A percentile compares a stretch with the other conserved stretches of the same genome.
These are phyloP conservation scores for Termitomyces sp. DNA, from an alignment of 1,284 basidiomycete genomes.

Conservation along the genomic window DNA sequence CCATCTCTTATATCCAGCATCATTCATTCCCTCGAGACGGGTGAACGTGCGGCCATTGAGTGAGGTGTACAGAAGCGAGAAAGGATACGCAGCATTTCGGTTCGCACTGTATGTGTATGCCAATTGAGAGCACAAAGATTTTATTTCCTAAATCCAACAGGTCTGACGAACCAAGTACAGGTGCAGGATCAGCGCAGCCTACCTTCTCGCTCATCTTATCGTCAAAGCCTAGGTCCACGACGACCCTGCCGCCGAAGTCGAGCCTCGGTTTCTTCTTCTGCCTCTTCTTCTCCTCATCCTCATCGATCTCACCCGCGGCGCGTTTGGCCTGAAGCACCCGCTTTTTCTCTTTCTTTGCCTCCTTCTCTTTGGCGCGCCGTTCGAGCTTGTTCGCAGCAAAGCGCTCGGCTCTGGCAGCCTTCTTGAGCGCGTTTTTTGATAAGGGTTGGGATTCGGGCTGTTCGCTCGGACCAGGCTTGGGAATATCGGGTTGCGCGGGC, in stretches of 20 bases:
- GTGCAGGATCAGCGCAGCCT: constrained; percentile 26
- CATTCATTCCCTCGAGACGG: constrained; percentile 65
- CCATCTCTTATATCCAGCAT: constrained; percentile 79
- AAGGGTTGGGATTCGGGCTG: constrained; percentile 29
- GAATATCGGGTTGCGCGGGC: constrained; percentile 5
- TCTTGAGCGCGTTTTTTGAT: constrained; percentile 82
- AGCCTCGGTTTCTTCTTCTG: constrained; percentile 44
- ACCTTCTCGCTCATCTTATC: constrained; percentile 93
- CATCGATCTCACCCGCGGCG: constrained; percentile 49
- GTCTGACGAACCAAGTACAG: constrained; percentile 11
- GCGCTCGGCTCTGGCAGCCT: constrained; percentile 62
- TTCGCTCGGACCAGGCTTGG: constrained; percentile 2
- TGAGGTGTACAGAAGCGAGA: constrained; percentile 77
- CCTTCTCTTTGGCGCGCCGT: constrained; percentile 72
- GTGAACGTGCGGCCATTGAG: constrained; percentile 65
- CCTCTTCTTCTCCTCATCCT: constrained; percentile 36
- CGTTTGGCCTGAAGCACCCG: constrained; percentile 49
- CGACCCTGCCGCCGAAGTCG: constrained; percentile 69
- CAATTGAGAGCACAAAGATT: constrained; percentile 83
- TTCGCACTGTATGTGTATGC: constrained; percentile 88
- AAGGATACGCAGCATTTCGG: constrained; percentile 65
- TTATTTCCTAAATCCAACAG: constrained; percentile 66
- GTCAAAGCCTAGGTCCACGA: constrained; percentile 93
- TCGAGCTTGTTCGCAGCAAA: constrained; percentile 68
- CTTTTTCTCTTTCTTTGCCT: constrained; percentile 65